phyloP scores from a whole-genome alignment of 2,329 filamentous ascomycete genomes.

The Pseudovirgaria hyperparasitica region DNA sequence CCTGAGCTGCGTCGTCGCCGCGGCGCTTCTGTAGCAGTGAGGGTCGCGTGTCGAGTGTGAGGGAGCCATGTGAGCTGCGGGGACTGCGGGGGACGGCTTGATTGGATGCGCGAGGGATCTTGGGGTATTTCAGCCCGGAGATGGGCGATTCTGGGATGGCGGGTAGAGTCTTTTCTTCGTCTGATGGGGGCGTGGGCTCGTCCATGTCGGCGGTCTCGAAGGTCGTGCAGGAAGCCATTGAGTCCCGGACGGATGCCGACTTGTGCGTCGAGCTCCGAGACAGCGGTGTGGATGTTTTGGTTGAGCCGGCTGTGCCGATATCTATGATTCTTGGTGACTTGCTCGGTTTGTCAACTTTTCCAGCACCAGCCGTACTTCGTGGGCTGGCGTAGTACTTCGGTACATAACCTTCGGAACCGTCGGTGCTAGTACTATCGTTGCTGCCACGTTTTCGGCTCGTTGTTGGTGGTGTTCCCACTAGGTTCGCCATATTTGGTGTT shows the following conservation, averaged over 20 bases:
- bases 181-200: slow-evolving; percentile 34
- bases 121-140: slow-evolving; percentile 32
- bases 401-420: slow-evolving; percentile 20
- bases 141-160: slow-evolving; percentile 32
- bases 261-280: slow-evolving; percentile 17
- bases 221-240: slow-evolving; percentile 26
- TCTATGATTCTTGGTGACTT: slow-evolving; percentile 11
- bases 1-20: slow-evolving; percentile 19
- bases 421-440: too few relatives aligned
- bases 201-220: slow-evolving; percentile 33
- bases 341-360: slow-evolving; percentile 7
- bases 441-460: too few relatives aligned
- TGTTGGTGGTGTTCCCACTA: too few relatives aligned
- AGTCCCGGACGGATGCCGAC: slow-evolving; percentile 20
- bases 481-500: too few relatives aligned
- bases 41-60: slow-evolving; percentile 8
- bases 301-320: slow-evolving; percentile 15
- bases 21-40: slow-evolving; percentile 25
- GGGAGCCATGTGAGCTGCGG: slow-evolving; percentile 10
- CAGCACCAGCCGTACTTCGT: slow-evolving; percentile 6
- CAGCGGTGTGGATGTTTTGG: slow-evolving; percentile 15
- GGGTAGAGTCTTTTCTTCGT: slow-evolving; percentile 23
- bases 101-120: slow-evolving; percentile 33
- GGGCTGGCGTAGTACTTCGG: slow-evolving; percentile 25
- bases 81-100: slow-evolving; percentile 30